phyloP scores from a whole-genome alignment of 306 rosid genomes.

The Styphnolobium japonicum region DNA sequence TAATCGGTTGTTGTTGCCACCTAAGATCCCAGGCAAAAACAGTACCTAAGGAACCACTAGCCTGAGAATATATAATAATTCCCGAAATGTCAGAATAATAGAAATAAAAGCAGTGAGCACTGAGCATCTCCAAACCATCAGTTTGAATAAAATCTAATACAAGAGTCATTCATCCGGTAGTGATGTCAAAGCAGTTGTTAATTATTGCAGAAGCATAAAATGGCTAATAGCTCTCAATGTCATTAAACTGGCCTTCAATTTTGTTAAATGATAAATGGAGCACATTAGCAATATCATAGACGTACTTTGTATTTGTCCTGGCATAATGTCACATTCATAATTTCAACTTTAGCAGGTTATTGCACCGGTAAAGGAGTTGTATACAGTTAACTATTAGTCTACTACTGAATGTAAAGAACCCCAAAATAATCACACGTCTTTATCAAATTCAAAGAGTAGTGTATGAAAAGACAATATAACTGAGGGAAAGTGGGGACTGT shows the following conservation, averaged over 20 bases:
- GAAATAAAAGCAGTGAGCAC: conserved; percentile 1
- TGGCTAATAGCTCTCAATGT: neutral
- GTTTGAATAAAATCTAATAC: neutral
- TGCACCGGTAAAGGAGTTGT: neutral
- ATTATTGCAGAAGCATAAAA: neutral
- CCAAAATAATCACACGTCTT: neutral
- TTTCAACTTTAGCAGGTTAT: neutral
- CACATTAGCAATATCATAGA: conserved; percentile 3
- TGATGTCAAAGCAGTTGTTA: conserved; percentile 1
- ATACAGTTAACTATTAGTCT: neutral
- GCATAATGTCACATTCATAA: conserved; percentile 1
- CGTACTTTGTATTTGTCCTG: neutral
- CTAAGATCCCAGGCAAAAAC: conserved; percentile 98
- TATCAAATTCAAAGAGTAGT: neutral
- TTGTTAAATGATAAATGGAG: neutral
- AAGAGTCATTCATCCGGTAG: neutral
- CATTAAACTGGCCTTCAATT: neutral
- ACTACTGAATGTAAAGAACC: neutral
- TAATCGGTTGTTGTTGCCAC: conserved; percentile 78
- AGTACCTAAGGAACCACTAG: conserved; percentile 88
- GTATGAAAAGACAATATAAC: neutral
- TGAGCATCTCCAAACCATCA: neutral
- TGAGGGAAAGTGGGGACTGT: neutral
- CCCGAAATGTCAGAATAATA: conserved; percentile 11
- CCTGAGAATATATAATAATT: conserved; percentile 41